Conservation (phyloP, 1,284 basidiomycete genomes). For the Earliella scabrosa region DNA sequence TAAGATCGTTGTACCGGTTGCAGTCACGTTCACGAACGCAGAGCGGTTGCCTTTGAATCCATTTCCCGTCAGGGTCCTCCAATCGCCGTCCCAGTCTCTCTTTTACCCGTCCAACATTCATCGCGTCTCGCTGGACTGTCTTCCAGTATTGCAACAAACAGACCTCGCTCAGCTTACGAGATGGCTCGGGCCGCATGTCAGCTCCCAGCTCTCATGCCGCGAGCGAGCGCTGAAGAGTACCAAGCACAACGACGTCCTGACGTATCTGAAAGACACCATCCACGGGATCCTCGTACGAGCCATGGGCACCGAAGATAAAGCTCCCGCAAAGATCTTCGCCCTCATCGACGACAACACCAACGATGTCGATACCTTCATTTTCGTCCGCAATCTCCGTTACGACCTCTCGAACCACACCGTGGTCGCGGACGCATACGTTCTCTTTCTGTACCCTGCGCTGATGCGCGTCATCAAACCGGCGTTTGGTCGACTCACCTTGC, state of each 20-base stretch:
- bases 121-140: constrained; percentile 41
- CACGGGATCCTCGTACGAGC: constrained; percentile 34
- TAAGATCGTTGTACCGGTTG: constrained; percentile 33
- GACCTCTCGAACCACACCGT: constrained; percentile 50
- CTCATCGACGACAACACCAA: constrained; percentile 33
- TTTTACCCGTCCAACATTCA: constrained; percentile 42
- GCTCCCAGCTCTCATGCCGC: constrained; percentile 36
- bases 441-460: constrained; percentile 36
- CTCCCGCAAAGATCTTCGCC: constrained; percentile 31
- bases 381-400: constrained; percentile 45
- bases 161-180: neutral
- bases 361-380: constrained; percentile 40
- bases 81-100: constrained; percentile 16
- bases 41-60: constrained; percentile 35
- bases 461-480: neutral
- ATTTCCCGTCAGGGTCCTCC: constrained; percentile 41
- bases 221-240: constrained; percentile 26
- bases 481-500: constrained; percentile 10
- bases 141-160: constrained; percentile 35
- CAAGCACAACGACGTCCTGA: neutral
- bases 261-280: constrained; percentile 35
- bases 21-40: constrained; percentile 27
- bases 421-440: constrained; percentile 47
- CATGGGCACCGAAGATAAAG: constrained; percentile 5
- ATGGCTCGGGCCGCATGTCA: constrained; percentile 40